phyloP scores from a whole-genome alignment of 2,329 filamentous ascomycete genomes.

The Botryotinia calthae region DNA sequence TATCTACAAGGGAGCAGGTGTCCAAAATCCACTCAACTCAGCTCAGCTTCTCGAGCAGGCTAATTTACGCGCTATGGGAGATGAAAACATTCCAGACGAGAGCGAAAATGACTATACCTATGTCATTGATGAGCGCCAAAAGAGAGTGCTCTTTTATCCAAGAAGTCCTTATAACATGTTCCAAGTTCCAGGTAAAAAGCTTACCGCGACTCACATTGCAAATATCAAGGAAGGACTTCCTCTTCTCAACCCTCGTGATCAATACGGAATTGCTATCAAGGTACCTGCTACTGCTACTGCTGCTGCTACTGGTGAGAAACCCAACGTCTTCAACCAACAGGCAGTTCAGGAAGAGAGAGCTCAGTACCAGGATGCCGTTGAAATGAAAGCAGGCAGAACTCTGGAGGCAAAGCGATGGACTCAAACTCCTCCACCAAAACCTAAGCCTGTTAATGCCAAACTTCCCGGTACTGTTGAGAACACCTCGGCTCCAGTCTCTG shows the following conservation, averaged over 20 bases:
- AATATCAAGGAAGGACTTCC: conserved; percentile 1
- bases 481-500: neutral
- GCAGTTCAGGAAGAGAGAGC: conserved; percentile 10
- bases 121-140: neutral
- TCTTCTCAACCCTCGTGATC: conserved; percentile 2
- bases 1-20: conserved; percentile 9
- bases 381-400: neutral
- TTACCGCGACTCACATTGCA: neutral
- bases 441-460: conserved; percentile 22
- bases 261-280: conserved; percentile 3
- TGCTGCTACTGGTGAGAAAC: neutral
- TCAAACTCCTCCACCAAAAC: conserved; percentile 22
- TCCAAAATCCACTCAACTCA: conserved; percentile 11
- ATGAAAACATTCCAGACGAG: neutral
- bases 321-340: conserved; percentile 4
- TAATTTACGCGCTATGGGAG: neutral
- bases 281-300: neutral
- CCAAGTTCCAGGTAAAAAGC: neutral
- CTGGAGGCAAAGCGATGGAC: conserved; percentile 22
- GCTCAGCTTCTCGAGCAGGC: conserved; percentile 8
- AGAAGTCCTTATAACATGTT: conserved; percentile 4
- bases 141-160: neutral
- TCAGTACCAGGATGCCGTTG: neutral
- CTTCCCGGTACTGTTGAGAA: conserved; percentile 15
- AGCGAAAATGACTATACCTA: conserved; percentile 4